Evolutionary conservation across 768 basidiomycete genomes (phyloP).

Genomic region (Naganishia friedmannii): DNA sequence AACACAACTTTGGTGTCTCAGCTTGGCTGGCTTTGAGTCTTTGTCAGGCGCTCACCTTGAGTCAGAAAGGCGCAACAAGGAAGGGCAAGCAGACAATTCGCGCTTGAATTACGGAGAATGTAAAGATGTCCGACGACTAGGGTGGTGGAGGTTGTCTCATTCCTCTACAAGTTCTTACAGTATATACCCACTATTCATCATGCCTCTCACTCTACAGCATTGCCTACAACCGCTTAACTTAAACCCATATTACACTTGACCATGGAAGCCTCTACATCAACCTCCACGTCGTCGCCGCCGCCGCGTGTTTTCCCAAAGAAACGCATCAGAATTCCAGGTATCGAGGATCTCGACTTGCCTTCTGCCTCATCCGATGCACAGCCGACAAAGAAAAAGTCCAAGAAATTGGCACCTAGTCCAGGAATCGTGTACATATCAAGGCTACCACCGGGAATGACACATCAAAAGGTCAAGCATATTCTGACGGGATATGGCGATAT

Average conservation of each 20-base stretch:
- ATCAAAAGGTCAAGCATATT: constrained; percentile 88
- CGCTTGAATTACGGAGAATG: background rate
- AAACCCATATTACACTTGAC: too few relatives aligned
- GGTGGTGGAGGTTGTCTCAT: background rate
- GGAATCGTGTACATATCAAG: constrained; percentile 93
- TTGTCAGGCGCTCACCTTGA: too few relatives aligned
- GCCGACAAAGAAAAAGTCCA: constrained; percentile 20
- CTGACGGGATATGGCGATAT: constrained; percentile 86
- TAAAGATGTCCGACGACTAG: background rate
- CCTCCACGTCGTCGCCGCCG: background rate
- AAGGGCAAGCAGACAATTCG: background rate
- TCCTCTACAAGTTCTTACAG: too few relatives aligned
- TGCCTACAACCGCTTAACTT: too few relatives aligned
- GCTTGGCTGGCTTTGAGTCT: background rate
- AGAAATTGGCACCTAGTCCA: constrained; percentile 49
- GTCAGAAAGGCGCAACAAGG: background rate
- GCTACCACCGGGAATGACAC: constrained; percentile 96
- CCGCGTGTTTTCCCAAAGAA: background rate
- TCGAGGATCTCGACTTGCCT: constrained; percentile 13
- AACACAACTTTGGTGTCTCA: background rate
- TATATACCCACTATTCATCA: too few relatives aligned
- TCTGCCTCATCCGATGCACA: background rate
- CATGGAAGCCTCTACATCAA: background rate
- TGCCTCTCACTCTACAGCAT: too few relatives aligned
- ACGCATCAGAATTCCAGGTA: constrained; percentile 14